Conservation (phyloP, 2,329 filamentous ascomycete species). For the Colletotrichum tamarilloi region DNA sequence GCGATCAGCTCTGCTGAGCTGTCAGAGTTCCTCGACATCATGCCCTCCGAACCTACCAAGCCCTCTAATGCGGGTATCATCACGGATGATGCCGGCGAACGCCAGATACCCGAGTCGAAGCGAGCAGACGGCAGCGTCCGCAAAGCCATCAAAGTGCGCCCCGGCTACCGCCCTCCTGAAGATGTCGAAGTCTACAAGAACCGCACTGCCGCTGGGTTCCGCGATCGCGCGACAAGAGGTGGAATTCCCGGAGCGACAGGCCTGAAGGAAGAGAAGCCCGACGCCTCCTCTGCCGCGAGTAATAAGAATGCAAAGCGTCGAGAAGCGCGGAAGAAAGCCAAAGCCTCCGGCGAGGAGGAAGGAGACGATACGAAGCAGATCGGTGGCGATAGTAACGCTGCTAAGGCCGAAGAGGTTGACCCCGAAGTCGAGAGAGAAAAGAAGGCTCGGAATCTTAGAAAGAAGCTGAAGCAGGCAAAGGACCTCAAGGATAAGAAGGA, state of each 20-base stretch:
- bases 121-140: constrained; percentile 91
- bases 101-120: constrained; percentile 88
- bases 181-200: constrained; percentile 98
- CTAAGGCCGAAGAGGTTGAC: constrained; percentile 62
- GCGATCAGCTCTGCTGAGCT: neutral
- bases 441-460: constrained; percentile 89
- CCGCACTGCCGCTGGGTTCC: constrained; percentile 85
- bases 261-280: constrained; percentile 60
- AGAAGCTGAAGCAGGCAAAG: constrained; percentile 93
- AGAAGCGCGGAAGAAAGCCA: constrained; percentile 67
- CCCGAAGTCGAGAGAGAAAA: constrained; percentile 86
- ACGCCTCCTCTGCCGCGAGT: constrained; percentile 58
- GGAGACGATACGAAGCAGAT: constrained; percentile 47
- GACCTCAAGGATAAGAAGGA: constrained; percentile 94
- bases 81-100: constrained; percentile 79
- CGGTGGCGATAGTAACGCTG: constrained; percentile 41
- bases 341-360: constrained; percentile 67
- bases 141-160: constrained; percentile 92
- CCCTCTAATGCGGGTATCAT: constrained; percentile 79
- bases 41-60: constrained; percentile 49
- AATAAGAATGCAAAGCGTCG: constrained; percentile 89
- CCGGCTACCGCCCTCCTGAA: constrained; percentile 93
- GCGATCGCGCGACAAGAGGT: constrained; percentile 74
- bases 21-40: constrained; percentile 35
- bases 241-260: constrained; percentile 79